phyloP scores from a whole-genome alignment of 2,329 filamentous ascomycete genomes.

The Ceratocystis cacaofunesta region DNA sequence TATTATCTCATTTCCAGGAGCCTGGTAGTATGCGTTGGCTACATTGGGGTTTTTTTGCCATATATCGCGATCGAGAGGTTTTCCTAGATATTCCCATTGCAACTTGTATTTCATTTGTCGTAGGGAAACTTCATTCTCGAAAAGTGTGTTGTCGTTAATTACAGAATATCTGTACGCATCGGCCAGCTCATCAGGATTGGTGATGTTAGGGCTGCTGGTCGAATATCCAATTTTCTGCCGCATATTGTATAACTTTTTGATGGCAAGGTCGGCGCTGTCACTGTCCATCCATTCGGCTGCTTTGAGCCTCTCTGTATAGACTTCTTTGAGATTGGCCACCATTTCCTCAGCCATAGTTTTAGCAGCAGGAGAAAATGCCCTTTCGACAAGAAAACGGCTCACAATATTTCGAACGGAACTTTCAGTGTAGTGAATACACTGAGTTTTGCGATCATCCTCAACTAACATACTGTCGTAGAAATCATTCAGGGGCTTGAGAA shows the following conservation, averaged over 20 bases:
- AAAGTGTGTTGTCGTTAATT: slow-evolving; percentile 37
- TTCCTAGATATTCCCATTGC: slow-evolving; percentile 43
- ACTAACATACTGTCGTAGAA: slow-evolving; percentile 47
- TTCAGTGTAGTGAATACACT: slow-evolving; percentile 45
- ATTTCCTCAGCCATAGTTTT: slow-evolving; percentile 54
- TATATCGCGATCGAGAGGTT: slow-evolving; percentile 43
- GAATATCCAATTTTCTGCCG: slow-evolving; percentile 55
- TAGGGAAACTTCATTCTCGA: slow-evolving; percentile 40
- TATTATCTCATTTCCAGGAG: slow-evolving; percentile 50
- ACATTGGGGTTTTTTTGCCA: slow-evolving; percentile 47
- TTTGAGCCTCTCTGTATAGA: slow-evolving; percentile 46
- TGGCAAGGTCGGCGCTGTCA: slow-evolving; percentile 42
- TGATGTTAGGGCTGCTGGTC: slow-evolving; percentile 45
- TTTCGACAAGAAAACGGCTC: slow-evolving; percentile 55
- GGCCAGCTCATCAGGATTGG: slow-evolving; percentile 39
- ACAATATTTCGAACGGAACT: slow-evolving; percentile 49
- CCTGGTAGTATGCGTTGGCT: slow-evolving; percentile 53
- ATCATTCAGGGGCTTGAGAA: slow-evolving; percentile 41
- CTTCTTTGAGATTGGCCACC: slow-evolving; percentile 53
- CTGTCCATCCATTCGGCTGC: slow-evolving; percentile 50
- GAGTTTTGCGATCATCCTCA: slow-evolving; percentile 50
- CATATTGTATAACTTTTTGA: slow-evolving; percentile 52
- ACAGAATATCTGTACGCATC: slow-evolving; percentile 41
- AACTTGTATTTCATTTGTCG: slow-evolving; percentile 32
- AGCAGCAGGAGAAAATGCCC: slow-evolving; percentile 50